A percentile compares a stretch with the other conserved stretches of the same genome.
Evolutionary conservation across 2,329 filamentous ascomycete species (phyloP).

Genomic region (Colletotrichum horii): DNA sequence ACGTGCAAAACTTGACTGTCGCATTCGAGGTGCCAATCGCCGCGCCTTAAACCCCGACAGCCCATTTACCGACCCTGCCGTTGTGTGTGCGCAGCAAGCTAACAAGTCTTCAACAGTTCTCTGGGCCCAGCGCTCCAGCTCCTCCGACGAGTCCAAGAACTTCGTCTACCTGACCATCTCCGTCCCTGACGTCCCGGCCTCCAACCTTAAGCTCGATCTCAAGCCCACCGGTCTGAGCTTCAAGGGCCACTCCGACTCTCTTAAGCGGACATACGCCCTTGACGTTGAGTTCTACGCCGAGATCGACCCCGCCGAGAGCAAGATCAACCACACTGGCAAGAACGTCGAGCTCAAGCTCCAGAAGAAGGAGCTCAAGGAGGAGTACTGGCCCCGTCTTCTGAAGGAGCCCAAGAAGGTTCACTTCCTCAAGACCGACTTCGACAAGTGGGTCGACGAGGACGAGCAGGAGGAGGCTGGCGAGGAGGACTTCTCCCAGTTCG

Average conservation of each 20-base stretch:
- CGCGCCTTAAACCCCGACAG: neutral
- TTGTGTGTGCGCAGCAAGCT: neutral
- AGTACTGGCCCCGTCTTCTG: slow-evolving; percentile 94
- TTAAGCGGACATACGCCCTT: slow-evolving; percentile 87
- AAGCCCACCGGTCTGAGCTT: slow-evolving; percentile 80
- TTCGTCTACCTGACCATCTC: slow-evolving; percentile 92
- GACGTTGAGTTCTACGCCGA: slow-evolving; percentile 88
- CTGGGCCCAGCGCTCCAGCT: slow-evolving; percentile 96
- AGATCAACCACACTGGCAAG: slow-evolving; percentile 86
- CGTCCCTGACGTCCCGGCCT: slow-evolving; percentile 81
- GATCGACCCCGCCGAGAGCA: slow-evolving; percentile 85
- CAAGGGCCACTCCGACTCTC: slow-evolving; percentile 79
- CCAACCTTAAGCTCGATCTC: slow-evolving; percentile 81
- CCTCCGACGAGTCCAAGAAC: slow-evolving; percentile 83
- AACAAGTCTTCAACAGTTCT: slow-evolving; percentile 65
- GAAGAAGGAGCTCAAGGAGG: slow-evolving; percentile 95
- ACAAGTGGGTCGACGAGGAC: slow-evolving; percentile 99
- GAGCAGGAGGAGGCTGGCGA: slow-evolving; percentile 92
- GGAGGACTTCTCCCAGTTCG: slow-evolving; percentile 76
- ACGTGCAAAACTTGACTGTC: slow-evolving; percentile 25
- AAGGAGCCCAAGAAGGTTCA: slow-evolving; percentile 91
- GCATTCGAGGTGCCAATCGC: neutral
- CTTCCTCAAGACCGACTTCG: slow-evolving; percentile 98
- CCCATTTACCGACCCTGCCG: neutral
- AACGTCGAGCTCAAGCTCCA: slow-evolving; percentile 89